These are phyloP conservation scores for Candida smagusa DNA, from an alignment of 1,139 yeast genomes.

Conservation along the genomic window DNA sequence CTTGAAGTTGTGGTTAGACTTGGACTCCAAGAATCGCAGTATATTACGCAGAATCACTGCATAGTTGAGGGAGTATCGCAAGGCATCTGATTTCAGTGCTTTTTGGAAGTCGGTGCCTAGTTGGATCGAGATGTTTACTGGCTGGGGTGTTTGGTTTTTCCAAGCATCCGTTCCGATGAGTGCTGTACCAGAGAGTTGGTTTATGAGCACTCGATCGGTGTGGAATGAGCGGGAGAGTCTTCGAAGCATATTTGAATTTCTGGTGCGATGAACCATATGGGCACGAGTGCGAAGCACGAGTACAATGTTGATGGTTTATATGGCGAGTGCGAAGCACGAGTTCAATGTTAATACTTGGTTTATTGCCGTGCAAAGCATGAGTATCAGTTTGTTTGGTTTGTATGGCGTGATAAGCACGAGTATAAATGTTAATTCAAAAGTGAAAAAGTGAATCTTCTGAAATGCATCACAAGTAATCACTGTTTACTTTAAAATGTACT, in stretches of 20 bases:
- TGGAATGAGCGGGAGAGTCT: constrained; percentile 4
- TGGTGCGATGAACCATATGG: too few species aligned
- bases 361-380: too few species aligned
- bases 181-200: constrained; percentile 58
- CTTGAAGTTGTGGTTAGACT: constrained; percentile 47
- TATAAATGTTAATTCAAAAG: too few species aligned
- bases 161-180: constrained; percentile 75
- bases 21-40: constrained; percentile 45
- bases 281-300: too few species aligned
- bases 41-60: constrained; percentile 75
- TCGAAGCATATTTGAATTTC: constrained; percentile 1
- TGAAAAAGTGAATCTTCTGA: too few species aligned
- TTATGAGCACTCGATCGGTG: constrained; percentile 54
- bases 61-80: constrained; percentile 79
- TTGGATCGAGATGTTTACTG: constrained; percentile 56
- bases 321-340: too few species aligned
- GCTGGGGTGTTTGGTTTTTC: constrained; percentile 70
- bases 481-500: too few species aligned
- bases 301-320: too few species aligned
- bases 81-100: constrained; percentile 74
- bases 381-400: too few species aligned
- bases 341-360: too few species aligned
- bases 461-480: too few species aligned
- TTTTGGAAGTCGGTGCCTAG: constrained; percentile 65
- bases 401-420: too few species aligned